Conservation (phyloP, 768 basidiomycete genomes). For the Podaxis sp. region DNA sequence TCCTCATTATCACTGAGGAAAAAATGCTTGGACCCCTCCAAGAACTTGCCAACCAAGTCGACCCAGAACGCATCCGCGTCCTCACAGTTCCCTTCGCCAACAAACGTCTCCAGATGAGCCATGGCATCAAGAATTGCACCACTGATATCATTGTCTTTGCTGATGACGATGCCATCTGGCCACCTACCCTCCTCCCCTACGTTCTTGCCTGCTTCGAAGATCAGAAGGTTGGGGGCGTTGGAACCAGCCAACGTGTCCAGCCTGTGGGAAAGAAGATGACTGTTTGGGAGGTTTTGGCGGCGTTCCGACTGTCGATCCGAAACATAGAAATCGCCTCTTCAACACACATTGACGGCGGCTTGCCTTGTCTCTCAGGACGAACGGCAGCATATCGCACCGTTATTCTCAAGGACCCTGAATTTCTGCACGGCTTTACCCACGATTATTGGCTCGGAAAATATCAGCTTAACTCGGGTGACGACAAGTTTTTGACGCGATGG, state of each 20-base stretch:
- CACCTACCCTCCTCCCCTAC: constrained; percentile 84
- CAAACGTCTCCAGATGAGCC: constrained; percentile 91
- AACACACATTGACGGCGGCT: constrained; percentile 90
- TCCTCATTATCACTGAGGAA: constrained; percentile 74
- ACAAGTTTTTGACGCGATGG: constrained; percentile 94
- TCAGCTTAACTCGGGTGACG: constrained; percentile 91
- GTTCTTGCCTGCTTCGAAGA: constrained; percentile 93
- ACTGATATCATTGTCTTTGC: constrained; percentile 95
- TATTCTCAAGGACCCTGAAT: constrained; percentile 93
- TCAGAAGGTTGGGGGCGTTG: constrained; percentile 90
- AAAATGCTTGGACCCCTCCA: constrained; percentile 89
- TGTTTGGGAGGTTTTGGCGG: constrained; percentile 94
- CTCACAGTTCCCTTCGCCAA: constrained; percentile 92
- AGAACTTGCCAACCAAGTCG: constrained; percentile 85
- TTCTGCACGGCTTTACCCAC: constrained; percentile 90
- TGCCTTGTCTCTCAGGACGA: constrained; percentile 89
- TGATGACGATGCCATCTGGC: constrained; percentile 97
- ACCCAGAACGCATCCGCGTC: constrained; percentile 81
- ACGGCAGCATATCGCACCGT: constrained; percentile 94
- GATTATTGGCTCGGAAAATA: constrained; percentile 94
- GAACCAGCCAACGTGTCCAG: constrained; percentile 88
- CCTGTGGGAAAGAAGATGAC: constrained; percentile 78
- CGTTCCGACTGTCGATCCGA: constrained; percentile 88
- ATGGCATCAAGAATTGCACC: constrained; percentile 87
- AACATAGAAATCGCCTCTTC: constrained; percentile 91